Conservation (phyloP, 495 filamentous ascomycete genomes). For the Articulospora tetracladia region DNA sequence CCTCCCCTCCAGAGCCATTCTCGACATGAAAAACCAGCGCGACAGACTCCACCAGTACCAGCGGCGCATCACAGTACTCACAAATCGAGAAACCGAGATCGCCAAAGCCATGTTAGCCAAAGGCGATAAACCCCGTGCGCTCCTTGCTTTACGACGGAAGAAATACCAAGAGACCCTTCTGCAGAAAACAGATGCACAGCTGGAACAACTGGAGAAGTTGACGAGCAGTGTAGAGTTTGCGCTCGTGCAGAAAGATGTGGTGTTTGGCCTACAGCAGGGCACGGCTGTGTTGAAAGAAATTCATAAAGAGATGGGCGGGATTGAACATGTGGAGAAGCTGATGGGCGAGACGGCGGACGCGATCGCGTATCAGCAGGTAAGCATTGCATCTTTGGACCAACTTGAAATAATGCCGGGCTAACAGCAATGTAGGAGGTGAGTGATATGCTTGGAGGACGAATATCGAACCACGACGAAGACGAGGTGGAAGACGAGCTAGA, state of each 20-base stretch:
- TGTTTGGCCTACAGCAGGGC: slow-evolving; percentile 90
- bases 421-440: slow-evolving; percentile 86
- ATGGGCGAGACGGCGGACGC: slow-evolving; percentile 91
- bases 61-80: slow-evolving; percentile 78
- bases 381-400: slow-evolving; percentile 26
- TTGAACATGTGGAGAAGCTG: slow-evolving; percentile 88
- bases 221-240: slow-evolving; percentile 87
- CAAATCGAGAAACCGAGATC: slow-evolving; percentile 74
- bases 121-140: slow-evolving; percentile 73
- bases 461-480: slow-evolving; percentile 92
- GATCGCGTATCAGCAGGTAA: slow-evolving; percentile 78
- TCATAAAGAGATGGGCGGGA: slow-evolving; percentile 90
- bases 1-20: slow-evolving; percentile 65
- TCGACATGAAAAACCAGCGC: slow-evolving; percentile 95
- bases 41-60: slow-evolving; percentile 96
- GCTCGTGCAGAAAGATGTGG: slow-evolving; percentile 89
- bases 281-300: slow-evolving; percentile 87
- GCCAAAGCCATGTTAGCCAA: slow-evolving; percentile 73
- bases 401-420: slow-evolving; percentile 1
- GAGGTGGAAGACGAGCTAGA: slow-evolving; percentile 96
- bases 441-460: slow-evolving; percentile 79
- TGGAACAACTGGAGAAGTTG: slow-evolving; percentile 82
- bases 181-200: slow-evolving; percentile 83
- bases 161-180: slow-evolving; percentile 96
- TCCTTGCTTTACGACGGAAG: slow-evolving; percentile 87